Evolutionary conservation across 768 basidiomycete species (phyloP), one percentile per base, ranked within the genome.

Genomic region (Leucosporidium creatinivorum): DNA sequence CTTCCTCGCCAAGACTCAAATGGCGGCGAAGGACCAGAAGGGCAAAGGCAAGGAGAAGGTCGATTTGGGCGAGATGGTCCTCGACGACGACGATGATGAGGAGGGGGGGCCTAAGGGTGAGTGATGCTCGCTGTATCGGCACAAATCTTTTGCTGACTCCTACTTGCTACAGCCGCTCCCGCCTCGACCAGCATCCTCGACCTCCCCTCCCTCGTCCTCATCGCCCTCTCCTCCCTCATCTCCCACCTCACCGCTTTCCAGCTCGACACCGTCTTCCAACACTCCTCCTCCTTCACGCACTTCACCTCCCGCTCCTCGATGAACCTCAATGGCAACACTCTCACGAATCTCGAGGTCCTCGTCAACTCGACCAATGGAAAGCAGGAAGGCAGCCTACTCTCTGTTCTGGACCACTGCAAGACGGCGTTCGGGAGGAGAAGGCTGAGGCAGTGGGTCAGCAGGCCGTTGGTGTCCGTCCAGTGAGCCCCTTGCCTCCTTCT

Each of bases 381-480:
- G 17, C 80, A 83, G 25, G 83, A 79, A 65, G 93, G 93, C 6
- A 89, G 90, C 59, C 79, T 99, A 56, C 80, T 96, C 69, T 89
- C 87, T 84, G 82, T 93, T 10, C 81, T 99, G 61, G 89, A 97
- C 80, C 84, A 84, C 66, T 94, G 92, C 39, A 84, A 85, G 70
- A 97, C 94, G 4, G 85, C 84, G 70, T 96, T 96, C 81, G 94
- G 94, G 18, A 85, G 89, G 25, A 82, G 94, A 62, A 78, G 90
- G 73, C 81, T 99, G 63, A 84, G 85, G 67, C 85, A 81, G 68
- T 99, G 94, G 94, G 82, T 98, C 12, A 89, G 89, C 1, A 82
- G 84, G 73, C 94, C 94, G 1, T 82, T 98, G 52, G 81, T 89
- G 18, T 69, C 67, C 18, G 13, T 62, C 21, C 44, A 60, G 70